These are phyloP conservation scores for Phytophthora sp. DNA, from an alignment of 352 stramenopile species.

Conservation along the genomic window DNA sequence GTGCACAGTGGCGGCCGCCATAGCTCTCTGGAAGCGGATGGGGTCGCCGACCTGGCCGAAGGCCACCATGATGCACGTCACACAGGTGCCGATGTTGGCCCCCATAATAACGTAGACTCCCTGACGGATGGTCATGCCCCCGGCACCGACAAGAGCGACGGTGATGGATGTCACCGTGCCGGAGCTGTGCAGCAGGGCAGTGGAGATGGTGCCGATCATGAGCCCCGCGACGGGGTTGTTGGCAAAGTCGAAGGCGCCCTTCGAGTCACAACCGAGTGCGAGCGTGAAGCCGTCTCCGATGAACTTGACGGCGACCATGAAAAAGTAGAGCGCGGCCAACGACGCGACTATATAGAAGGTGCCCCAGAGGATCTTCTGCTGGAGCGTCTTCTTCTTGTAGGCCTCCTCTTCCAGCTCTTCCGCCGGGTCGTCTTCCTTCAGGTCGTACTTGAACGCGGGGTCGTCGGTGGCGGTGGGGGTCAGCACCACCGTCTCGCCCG, in stretches of 20 bases:
- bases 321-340: conserved; percentile 71
- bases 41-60: conserved; percentile 83
- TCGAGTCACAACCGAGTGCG: conserved; percentile 54
- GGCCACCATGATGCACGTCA: conserved; percentile 90
- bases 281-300: conserved; percentile 77
- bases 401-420: conserved; percentile 17
- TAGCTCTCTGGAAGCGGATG: conserved; percentile 60
- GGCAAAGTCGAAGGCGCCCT: conserved; percentile 64
- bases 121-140: conserved; percentile 68
- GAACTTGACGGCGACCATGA: conserved; percentile 77
- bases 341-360: conserved; percentile 36
- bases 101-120: conserved; percentile 91
- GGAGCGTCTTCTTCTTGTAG: conserved; percentile 29
- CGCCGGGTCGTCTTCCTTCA: conserved; percentile 18
- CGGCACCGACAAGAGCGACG: conserved; percentile 60
- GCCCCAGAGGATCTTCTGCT: conserved; percentile 41
- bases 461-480: conserved; percentile 13
- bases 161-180: conserved; percentile 77
- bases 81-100: conserved; percentile 87
- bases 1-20: conserved; percentile 54
- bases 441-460: conserved; percentile 14
- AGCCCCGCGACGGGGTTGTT: conserved; percentile 74
- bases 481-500: conserved; percentile 11
- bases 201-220: conserved; percentile 74
- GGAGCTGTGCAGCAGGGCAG: conserved; percentile 69